Evolutionary conservation across 805 yeast genomes (phyloP), one percentile per base, ranked within the genome.

Genomic region (Wickerhamomyces silvicola): DNA sequence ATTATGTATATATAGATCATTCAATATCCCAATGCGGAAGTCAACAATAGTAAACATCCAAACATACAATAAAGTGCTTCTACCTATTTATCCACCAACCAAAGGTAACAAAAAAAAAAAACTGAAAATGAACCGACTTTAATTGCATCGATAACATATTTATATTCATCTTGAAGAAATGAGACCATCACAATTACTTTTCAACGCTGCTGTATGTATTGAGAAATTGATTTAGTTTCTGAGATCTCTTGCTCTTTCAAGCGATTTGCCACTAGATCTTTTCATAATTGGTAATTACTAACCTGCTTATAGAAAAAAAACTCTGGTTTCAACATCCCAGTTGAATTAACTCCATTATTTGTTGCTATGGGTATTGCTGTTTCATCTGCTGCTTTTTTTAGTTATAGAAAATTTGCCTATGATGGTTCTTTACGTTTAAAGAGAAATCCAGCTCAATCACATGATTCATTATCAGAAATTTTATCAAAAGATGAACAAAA

Each of bases 291-390:
- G n/a, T n/a, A n/a, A n/a, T n/a, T n/a, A n/a, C n/a, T n/a, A n/a
- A n/a, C n/a, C n/a, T n/a, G n/a, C 20, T 16, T 27, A 37, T 42
- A 60, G 59, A 64, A 62, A 45, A 63, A 63, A 48, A 37, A 54
- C 18, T 41, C 57, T 34, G 60, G 60, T 36, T 30, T 48, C 26
- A 48, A 50, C 26, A 45, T 72, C 33, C 79, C 79, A 48, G 68
- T 72, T 33, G 80, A 74, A 58, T 56, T 74, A 48, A 69, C 75
- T 37, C 80, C 80, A 51, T 60, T 74, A 42, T 71, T 71, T 47
- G 59, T 69, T 22, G 78, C 77, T 24, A 66, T 73, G 63, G 70
- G 72, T 51, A 68, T 70, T 37, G 80, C 78, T 23, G 48, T 59
- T 35, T 40, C 69, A 24, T 64, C 70, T 22, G 78, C 75, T 33